phyloP scores from a whole-genome alignment of 495 filamentous ascomycete species.

The Penicillium waksmanii region DNA sequence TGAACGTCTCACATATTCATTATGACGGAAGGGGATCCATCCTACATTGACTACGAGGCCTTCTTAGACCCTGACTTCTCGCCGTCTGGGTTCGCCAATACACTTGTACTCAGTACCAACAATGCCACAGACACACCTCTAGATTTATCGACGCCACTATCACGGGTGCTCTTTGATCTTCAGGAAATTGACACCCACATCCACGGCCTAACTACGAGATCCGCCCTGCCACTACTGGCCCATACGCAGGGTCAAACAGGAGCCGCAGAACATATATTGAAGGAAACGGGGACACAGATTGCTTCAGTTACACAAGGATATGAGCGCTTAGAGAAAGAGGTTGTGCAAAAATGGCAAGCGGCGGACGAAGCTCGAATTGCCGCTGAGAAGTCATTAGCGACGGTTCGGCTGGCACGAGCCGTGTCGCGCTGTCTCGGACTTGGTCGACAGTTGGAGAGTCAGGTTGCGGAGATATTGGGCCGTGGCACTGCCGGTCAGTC shows the following conservation, averaged over 20 bases:
- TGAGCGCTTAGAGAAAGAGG: conserved; percentile 78
- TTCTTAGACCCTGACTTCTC: conserved; percentile 87
- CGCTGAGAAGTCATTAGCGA: conserved; percentile 73
- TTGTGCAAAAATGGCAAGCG: conserved; percentile 76
- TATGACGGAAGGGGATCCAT: conserved; percentile 57
- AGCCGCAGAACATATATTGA: conserved; percentile 68
- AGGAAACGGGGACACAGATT: conserved; percentile 75
- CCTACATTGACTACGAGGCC: conserved; percentile 95
- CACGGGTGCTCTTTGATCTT: conserved; percentile 91
- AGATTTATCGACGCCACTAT: conserved; percentile 92
- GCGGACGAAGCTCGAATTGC: conserved; percentile 78
- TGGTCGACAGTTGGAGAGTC: conserved; percentile 84
- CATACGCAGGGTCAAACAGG: conserved; percentile 74
- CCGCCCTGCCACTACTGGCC: conserved; percentile 79
- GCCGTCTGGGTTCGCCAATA: conserved; percentile 80
- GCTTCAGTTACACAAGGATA: conserved; percentile 80
- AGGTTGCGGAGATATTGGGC: conserved; percentile 65
- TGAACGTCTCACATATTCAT: background rate
- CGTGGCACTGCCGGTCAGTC: conserved; percentile 33
- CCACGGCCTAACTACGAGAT: conserved; percentile 81
- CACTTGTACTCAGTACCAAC: conserved; percentile 85
- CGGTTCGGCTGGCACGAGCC: conserved; percentile 75
- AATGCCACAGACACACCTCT: conserved; percentile 87
- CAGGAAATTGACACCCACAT: conserved; percentile 98
- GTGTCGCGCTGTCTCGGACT: conserved; percentile 77